Base-by-base conservation (phyloP, 305 asterid genomes). In the Solanum hybrid region DNA sequence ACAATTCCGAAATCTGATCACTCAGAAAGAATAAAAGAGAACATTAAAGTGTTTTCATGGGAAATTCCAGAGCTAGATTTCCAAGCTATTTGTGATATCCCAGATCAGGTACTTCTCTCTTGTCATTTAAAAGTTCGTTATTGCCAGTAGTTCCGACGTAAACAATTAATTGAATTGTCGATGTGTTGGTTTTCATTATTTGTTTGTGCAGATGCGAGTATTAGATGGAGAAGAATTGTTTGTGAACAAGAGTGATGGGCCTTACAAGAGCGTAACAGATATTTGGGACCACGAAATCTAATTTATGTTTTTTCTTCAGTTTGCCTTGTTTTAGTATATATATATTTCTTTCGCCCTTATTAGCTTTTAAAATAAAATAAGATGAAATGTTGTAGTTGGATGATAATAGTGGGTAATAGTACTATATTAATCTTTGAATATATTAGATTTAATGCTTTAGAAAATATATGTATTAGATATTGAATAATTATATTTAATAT, bases 201-300 rank as follows among this genome's bases (percentile, higher is more conserved):
- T 61, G 7, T 15, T 4, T 87, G 37, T 80, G 92, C 94, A 96
- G 96, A 94, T 91, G 89, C 93, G 95, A 1, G 93, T 94, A 10
- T 75, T 95, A 89, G 93, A 92, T 7, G 98, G 98, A 0, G 96
- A 93, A 45, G 92, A 82, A 0, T 34, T 95, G 90, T 95, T 95
- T 73, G 96, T 95, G 82, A 96, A 95, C 93, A 92, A 91, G 89
- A 88, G 79, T 0, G 93, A 94, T 39, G 99, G 98, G 2, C 99
- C 98, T 6, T 85, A 88, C 12, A 92, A 33, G 61, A 92, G 93
- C 78, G 90, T 33, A 8, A 95, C 95, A 5, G 95, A 96, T 39
- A 57, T 96, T 26, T 96, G 98, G 98, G 97, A 95, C 86, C 91
- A 93, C 61, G 95, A 94, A 92, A 96, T 92, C 51, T 51, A 51